Evolutionary conservation across 495 filamentous ascomycete species (phyloP).

Genomic region (Daldinia caldariorum): DNA sequence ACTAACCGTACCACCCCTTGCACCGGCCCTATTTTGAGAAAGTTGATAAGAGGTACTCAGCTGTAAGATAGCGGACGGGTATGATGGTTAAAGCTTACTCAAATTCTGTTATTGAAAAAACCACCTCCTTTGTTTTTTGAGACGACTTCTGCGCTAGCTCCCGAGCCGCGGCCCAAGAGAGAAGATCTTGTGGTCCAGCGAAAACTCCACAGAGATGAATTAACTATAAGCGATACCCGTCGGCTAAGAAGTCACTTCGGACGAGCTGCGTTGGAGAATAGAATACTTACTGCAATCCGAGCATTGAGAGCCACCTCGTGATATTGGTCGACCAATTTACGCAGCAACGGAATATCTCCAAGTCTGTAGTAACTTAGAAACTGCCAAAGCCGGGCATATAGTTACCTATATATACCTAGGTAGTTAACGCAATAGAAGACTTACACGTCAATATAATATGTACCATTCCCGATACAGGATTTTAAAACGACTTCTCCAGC

Average conservation of each 20-base stretch:
- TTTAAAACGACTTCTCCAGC: slow-evolving; percentile 78
- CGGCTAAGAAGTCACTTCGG: background rate
- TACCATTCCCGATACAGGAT: slow-evolving; percentile 78
- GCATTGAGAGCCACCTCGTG: slow-evolving; percentile 74
- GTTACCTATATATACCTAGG: background rate
- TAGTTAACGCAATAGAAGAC: background rate
- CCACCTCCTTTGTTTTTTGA: slow-evolving; percentile 61
- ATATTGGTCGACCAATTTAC: slow-evolving; percentile 75
- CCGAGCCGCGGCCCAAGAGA: slow-evolving; percentile 69
- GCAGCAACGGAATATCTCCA: slow-evolving; percentile 77
- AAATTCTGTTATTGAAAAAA: slow-evolving; percentile 64
- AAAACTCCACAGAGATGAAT: slow-evolving; percentile 65
- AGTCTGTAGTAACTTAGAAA: slow-evolving; percentile 50
- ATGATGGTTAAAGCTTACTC: slow-evolving; percentile 51
- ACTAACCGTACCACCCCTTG: slow-evolving; percentile 20
- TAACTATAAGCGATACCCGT: slow-evolving; percentile 54
- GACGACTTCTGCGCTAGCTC: slow-evolving; percentile 65
- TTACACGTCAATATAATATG: slow-evolving; percentile 78
- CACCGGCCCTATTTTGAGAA: background rate
- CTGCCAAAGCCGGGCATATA: background rate
- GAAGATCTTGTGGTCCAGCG: slow-evolving; percentile 74
- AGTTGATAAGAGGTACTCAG: background rate
- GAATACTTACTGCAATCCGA: slow-evolving; percentile 76
- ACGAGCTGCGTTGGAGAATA: slow-evolving; percentile 46
- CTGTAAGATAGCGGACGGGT: background rate